Evolutionary conservation across 2,329 filamentous ascomycete species (phyloP), one percentile per base, ranked within the genome.

Genomic region (Aspergillus japonicus): DNA sequence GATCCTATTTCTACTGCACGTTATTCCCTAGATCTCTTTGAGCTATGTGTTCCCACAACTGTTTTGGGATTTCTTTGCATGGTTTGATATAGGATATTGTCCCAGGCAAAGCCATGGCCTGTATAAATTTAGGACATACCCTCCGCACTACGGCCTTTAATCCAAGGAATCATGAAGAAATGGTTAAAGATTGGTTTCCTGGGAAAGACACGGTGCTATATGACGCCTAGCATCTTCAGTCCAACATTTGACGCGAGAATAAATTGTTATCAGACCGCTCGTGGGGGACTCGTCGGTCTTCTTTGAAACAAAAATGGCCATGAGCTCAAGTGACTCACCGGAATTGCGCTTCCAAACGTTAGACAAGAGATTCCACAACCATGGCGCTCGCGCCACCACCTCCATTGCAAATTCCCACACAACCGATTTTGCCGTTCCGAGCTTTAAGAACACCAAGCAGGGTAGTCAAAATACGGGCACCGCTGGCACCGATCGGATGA

Each of bases 351-450:
- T 44, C 16, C 14, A 8, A 16, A 16, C 16, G 8, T 72, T 71
- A 79, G 58, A 75, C 70, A 63, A 81, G 67, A 50, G 73, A 77
- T 83, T 99, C 95, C 71, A 99, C 87, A 64, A 99, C 91, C 67
- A 99, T 81, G 60, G 95, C 95, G 71, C 91, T 96, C 61, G 95
- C 95, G 75, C 95, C 95, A 70, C 95, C 95, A 59, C 95, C 95
- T 66, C 95, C 95, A 78, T 99, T 99, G 87, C 95, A 99, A 74
- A 99, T 98, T 72, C 91, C 95, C 44, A 91, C 94, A 72, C 88
- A 90, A 59, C 95, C 95, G 76, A 98, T 88, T 88, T 96, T 97
- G 72, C 87, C 93, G 77, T 92, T 90, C 84, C 93, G 95, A 77
- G 95, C 89, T 77, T 86, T 90, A 72, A 99, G 82, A 39, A 98